Evolutionary conservation across 495 filamentous ascomycete genomes (phyloP), one percentile per base, ranked within the genome.

Genomic region (Xylaria sp.): DNA sequence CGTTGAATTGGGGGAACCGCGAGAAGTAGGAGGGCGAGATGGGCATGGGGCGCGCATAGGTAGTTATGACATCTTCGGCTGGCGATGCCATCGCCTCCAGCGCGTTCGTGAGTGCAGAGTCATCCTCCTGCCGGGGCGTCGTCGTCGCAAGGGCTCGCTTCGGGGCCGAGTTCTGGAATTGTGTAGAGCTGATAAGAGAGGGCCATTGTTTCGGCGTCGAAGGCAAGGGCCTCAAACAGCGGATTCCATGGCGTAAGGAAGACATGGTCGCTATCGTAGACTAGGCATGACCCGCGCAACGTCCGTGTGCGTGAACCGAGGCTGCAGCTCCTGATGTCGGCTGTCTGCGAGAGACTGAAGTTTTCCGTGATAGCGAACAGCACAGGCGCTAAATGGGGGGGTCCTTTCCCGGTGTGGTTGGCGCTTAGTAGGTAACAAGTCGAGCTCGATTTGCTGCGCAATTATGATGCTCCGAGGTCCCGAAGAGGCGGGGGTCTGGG

Each of bases 11-110:
- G 3, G 94, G 92, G 48, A 88, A 91, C 41, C 90, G 91, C 71
- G 93, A 95, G 86, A 98, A 99, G 83, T 98, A 99, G 58, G 95
- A 93, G 2, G 93, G 91, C 9, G 96, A 97, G 0, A 87, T 85
- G 21, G 96, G 96, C 44, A 97, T 83, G 33, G 97, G 83, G 65
- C 96, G 92, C 68, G 92, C 89, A 67, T 78, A 72, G 21, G 61
- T 76, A 71, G 77, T 80, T 80, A 82, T 82, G 78, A 79, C 82
- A 74, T 64, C 55, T 29, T 61, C 33, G 1, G 15, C 26, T 5
- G 44, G 7, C 19, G 61, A 24, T 4, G 52, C 53, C 24, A 33
- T 55, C 33, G 43, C 33, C 19, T 52, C 69, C 37, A 77, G 29
- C 29, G 75, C 70, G 19, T 52, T 68, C 69, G 74, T 61, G 62